These are phyloP conservation scores for Chaetomium globosum DNA, from an alignment of 2,329 filamentous ascomycete genomes.

Conservation along the genomic window DNA sequence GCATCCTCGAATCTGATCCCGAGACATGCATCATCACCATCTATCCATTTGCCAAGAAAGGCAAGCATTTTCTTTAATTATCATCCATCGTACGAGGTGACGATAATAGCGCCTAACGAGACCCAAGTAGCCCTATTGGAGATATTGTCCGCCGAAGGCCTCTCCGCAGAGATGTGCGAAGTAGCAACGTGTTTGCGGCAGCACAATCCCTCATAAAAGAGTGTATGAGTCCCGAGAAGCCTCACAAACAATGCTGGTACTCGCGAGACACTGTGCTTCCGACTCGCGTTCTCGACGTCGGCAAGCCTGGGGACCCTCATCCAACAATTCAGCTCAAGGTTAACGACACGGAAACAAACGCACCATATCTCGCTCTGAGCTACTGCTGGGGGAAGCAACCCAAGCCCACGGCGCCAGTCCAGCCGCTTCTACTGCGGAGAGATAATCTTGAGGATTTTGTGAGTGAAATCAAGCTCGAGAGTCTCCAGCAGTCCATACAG, in stretches of 20 bases:
- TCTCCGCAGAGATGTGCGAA: slow-evolving; percentile 6
- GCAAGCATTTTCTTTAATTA: not conserved
- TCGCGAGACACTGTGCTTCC: slow-evolving; percentile 5
- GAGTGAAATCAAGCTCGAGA: not conserved
- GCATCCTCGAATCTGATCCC: slow-evolving; percentile 1
- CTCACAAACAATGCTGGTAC: slow-evolving; percentile 3
- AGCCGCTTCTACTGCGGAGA: slow-evolving; percentile 6
- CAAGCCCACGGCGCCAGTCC: slow-evolving; percentile 5
- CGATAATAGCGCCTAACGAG: not conserved
- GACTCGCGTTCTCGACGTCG: slow-evolving; percentile 4
- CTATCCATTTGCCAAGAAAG: slow-evolving; percentile 5
- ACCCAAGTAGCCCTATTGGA: not conserved
- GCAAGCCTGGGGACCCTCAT: not conserved
- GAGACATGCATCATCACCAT: slow-evolving; percentile 6
- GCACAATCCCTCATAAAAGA: slow-evolving; percentile 8
- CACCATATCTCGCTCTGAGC: slow-evolving; percentile 6
- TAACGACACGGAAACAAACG: slow-evolving; percentile 4
- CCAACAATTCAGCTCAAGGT: not conserved
- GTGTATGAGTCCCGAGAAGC: slow-evolving; percentile 3
- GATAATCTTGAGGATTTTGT: slow-evolving; percentile 1
- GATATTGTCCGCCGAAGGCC: slow-evolving; percentile 4
- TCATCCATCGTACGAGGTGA: not conserved
- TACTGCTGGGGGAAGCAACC: slow-evolving; percentile 7
- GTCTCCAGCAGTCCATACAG: slow-evolving; percentile 7
- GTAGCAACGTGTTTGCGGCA: slow-evolving; percentile 6